These are phyloP conservation scores for Nadsonia fulvescens DNA, from an alignment of 805 yeast species.

Conservation along the genomic window DNA sequence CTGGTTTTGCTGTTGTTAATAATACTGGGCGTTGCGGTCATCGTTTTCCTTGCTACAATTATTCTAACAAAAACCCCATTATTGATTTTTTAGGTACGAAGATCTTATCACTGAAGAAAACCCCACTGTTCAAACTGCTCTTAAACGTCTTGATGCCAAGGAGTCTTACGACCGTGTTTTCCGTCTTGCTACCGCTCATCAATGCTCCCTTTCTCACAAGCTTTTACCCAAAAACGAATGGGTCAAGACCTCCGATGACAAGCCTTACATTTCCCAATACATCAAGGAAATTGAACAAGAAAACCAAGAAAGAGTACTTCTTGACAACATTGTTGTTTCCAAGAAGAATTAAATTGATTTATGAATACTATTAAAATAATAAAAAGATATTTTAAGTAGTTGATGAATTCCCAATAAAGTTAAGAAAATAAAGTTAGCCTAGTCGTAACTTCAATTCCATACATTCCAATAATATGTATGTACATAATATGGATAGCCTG, in stretches of 20 bases:
- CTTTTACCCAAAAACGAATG: constrained; percentile 68
- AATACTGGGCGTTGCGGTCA: no score
- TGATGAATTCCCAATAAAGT: no score
- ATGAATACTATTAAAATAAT: no score
- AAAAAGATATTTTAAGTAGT: no score
- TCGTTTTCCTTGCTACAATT: constrained; percentile 8
- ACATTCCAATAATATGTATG: no score
- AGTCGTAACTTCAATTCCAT: no score
- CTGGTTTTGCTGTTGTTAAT: no score
- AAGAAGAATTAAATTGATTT: constrained; percentile 8
- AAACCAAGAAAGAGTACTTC: constrained; percentile 67
- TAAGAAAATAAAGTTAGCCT: no score
- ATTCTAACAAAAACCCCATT: background rate
- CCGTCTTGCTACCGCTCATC: constrained; percentile 87
- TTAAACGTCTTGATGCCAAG: constrained; percentile 67
- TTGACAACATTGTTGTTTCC: constrained; percentile 51
- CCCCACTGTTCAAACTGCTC: constrained; percentile 71
- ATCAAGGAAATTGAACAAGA: constrained; percentile 90
- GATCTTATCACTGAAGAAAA: constrained; percentile 80
- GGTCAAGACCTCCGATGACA: constrained; percentile 51
- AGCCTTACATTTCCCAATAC: constrained; percentile 61
- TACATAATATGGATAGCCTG: no score
- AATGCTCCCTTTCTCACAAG: constrained; percentile 67
- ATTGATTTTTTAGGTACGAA: constrained; percentile 40
- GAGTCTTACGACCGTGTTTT: constrained; percentile 81